Percentiles rank a stretch among this genome's conserved stretches.
These are phyloP conservation scores for Hirschfeldia incana DNA, from an alignment of 345 rosid genomes.

Conservation along the genomic window DNA sequence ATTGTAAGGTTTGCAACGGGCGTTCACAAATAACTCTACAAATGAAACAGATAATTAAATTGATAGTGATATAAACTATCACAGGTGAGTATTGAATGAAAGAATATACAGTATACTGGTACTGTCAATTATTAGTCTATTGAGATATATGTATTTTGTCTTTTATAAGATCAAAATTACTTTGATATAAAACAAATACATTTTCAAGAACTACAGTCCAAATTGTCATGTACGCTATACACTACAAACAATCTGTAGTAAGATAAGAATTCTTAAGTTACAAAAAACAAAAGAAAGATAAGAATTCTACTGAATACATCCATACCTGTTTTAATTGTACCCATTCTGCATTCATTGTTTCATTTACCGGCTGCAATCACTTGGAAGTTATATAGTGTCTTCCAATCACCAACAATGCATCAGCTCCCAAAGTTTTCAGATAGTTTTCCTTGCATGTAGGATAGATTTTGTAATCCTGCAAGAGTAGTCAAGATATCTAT, in stretches of 20 bases:
- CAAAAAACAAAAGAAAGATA: too few relatives aligned
- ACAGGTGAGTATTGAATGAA: not conserved
- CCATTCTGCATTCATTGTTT: too few relatives aligned
- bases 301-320: not conserved
- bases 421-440: too few relatives aligned
- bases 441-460: too few relatives aligned
- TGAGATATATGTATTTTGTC: not conserved
- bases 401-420: too few relatives aligned
- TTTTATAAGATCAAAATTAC: too few relatives aligned
- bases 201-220: not conserved
- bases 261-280: not conserved
- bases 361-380: too few relatives aligned
- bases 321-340: too few relatives aligned
- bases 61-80: not conserved
- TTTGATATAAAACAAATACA: not conserved
- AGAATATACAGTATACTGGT: too few relatives aligned
- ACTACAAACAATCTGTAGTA: not conserved
- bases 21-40: not conserved
- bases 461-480: too few relatives aligned
- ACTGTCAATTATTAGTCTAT: not conserved
- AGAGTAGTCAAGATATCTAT: too few relatives aligned
- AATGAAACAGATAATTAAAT: not conserved
- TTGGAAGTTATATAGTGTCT: too few relatives aligned
- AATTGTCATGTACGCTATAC: not conserved
- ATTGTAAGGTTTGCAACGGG: not conserved